Base-by-base conservation (phyloP, 257 asterid species). In the Solanum chaucha region DNA sequence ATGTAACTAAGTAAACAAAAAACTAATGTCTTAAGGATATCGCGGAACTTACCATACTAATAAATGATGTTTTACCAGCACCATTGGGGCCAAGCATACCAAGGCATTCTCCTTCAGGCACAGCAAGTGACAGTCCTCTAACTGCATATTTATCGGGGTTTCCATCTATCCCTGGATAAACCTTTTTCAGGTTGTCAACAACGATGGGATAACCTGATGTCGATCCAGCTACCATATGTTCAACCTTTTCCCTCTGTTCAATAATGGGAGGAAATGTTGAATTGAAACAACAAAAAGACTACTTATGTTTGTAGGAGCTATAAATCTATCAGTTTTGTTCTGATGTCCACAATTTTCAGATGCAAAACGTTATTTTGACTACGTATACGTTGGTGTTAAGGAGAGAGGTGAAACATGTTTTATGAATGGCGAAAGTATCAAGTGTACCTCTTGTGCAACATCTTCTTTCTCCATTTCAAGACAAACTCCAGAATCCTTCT, bases 81-180 rank as follows among this genome's bases (percentile, higher is more conserved):
- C 99, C 99, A 83, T 95, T 97, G 32, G 99, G 99, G 59, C 99
- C 99, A 86, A 97, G 98, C 98, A 97, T 94, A 88, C 99, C 99
- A 87, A 97, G 95, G 92, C 99, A 97, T 93, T 97, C 98, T 67
- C 98, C 98, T 44, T 90, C 96, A 19, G 98, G 95, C 89, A 97
- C 91, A 89, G 98, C 98, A 89, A 95, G 97, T 10, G 99, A 97
- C 51, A 97, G 88, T 80, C 90, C 98, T 91, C 98, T 92, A 72
- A 97, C 98, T 30, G 99, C 99, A 87, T 91, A 89, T 89, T 95
- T 97, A 88, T 93, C 95, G 0, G 98, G 98, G 90, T 97, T 97
- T 83, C 99, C 99, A 44, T 95, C 98, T 89, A 91, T 93, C 72
- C 98, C 96, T 11, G 98, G 98, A 89, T 97, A 97, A 86, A 94